These are phyloP conservation scores for Ogataea glucozyma DNA, from an alignment of 805 yeast genomes.

Conservation along the genomic window DNA sequence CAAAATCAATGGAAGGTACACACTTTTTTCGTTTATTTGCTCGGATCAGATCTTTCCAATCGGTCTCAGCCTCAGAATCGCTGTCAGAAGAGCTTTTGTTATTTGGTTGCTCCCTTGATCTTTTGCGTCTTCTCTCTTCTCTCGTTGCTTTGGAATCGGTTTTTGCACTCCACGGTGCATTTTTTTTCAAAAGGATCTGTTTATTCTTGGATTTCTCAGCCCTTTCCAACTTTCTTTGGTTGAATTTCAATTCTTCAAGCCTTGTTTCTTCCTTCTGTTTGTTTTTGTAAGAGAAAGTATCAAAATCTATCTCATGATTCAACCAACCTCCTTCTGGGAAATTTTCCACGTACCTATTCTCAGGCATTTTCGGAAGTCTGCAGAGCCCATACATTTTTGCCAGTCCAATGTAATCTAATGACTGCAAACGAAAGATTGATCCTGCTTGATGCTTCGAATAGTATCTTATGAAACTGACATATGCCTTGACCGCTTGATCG, in stretches of 20 bases:
- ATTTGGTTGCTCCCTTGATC: constrained; percentile 40
- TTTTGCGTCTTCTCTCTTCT: constrained; percentile 59
- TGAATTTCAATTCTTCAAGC: constrained; percentile 54
- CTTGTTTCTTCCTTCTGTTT: constrained; percentile 62
- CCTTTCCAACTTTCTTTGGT: constrained; percentile 37
- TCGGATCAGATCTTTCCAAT: constrained; percentile 86
- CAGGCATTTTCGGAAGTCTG: constrained; percentile 95
- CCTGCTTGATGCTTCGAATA: constrained; percentile 87
- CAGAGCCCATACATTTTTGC: constrained; percentile 79
- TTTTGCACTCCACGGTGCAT: constrained; percentile 81
- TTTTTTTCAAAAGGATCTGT: constrained; percentile 49
- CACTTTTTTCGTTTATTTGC: constrained; percentile 53
- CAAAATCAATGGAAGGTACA: constrained; percentile 59
- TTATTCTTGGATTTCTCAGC: constrained; percentile 43
- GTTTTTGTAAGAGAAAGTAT: constrained; percentile 64
- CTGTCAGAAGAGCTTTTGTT: constrained; percentile 38
- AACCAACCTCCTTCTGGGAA: constrained; percentile 79
- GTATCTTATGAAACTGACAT: constrained; percentile 78
- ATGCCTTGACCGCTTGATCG: constrained; percentile 77
- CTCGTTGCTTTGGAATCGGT: constrained; percentile 50
- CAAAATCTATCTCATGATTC: constrained; percentile 61
- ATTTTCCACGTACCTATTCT: constrained; percentile 53
- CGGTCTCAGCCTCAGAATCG: constrained; percentile 52
- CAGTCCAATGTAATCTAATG: constrained; percentile 68
- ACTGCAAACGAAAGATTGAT: constrained; percentile 77